Conservation (phyloP, 176 grass and related monocot species). For the Hsuehochloa calcarea region DNA sequence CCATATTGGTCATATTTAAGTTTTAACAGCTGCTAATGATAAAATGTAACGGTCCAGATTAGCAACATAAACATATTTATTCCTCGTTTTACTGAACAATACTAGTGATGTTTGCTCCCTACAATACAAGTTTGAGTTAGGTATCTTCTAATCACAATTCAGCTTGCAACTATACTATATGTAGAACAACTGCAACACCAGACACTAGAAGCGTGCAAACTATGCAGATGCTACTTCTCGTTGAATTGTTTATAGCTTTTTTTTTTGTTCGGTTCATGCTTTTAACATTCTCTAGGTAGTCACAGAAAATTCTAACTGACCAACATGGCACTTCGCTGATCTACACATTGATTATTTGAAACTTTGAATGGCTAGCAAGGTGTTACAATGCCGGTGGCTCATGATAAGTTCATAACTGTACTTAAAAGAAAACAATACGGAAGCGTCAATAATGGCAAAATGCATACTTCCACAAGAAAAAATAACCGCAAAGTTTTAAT, state of each 20-base stretch:
- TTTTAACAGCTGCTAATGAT: not conserved
- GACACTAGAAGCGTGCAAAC: not conserved
- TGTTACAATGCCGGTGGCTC: not conserved
- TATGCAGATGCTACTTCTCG: not conserved
- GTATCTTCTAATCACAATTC: not conserved
- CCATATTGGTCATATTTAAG: not conserved
- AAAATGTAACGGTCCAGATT: not conserved
- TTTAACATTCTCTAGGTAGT: not conserved
- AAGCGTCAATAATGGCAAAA: not conserved
- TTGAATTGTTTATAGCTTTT: not conserved
- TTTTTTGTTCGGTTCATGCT: not conserved
- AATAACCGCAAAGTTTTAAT: not conserved
- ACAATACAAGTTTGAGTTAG: not conserved
- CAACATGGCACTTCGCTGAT: not conserved
- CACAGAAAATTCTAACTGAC: not conserved
- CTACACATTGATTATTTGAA: not conserved
- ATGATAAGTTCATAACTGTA: not conserved
- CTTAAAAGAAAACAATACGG: not conserved
- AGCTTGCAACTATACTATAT: not conserved
- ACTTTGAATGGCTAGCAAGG: not conserved
- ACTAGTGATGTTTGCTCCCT: not conserved
- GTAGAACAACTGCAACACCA: conserved; percentile 14
- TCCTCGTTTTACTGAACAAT: not conserved
- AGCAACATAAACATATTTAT: not conserved
- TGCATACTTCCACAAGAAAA: not conserved